Evolutionary conservation across 179 eudicot species (phyloP), one percentile per base, ranked within the genome.

Genomic region (Amaranthus tricolor): DNA sequence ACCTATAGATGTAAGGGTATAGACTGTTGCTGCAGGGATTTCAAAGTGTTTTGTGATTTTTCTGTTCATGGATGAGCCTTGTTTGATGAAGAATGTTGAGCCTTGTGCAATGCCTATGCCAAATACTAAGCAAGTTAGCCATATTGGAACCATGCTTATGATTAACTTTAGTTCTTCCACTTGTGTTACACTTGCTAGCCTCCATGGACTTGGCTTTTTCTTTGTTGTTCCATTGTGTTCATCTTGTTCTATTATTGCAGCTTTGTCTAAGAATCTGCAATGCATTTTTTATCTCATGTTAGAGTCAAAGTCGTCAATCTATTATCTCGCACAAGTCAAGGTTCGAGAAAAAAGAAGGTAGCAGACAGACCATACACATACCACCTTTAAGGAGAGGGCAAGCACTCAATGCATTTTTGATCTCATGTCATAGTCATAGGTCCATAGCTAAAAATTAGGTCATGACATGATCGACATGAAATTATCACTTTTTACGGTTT

Each of bases 141-240:
- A 89, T 49, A 86, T 73, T 16, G 93, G 93, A 50, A 82, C 63
- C 76, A 86, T 86, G 77, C 78, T 81, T 52, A 89, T 17, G 5
- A 89, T 10, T 11, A 89, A 89, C 77, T 87, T 89, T 68, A 75
- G 44, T 63, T 89, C 89, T 68, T 89, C 94, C 0, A 91, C 94
- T 68, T 72, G 81, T 54, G 96, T 91, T 52, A 91, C 83, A 0
- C 90, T 87, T 56, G 87, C 80, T 51, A 89, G 80, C 66, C 77
- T 84, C 91, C 94, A 85, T 70, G 94, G 86, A 70, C 83, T 84
- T 69, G 59, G 82, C 72, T 76, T 77, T 56, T 58, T 61, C 17
- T 12, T 14, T n/a, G 5, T n/a, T 1, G 51, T 47, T 73, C 65
- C 16, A 73, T 72, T 4, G 19, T 6, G 70, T 56, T 76, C 78